Evolutionary conservation across 164 flowering plant species (phyloP).

Genomic region (Vitis amurensis): DNA sequence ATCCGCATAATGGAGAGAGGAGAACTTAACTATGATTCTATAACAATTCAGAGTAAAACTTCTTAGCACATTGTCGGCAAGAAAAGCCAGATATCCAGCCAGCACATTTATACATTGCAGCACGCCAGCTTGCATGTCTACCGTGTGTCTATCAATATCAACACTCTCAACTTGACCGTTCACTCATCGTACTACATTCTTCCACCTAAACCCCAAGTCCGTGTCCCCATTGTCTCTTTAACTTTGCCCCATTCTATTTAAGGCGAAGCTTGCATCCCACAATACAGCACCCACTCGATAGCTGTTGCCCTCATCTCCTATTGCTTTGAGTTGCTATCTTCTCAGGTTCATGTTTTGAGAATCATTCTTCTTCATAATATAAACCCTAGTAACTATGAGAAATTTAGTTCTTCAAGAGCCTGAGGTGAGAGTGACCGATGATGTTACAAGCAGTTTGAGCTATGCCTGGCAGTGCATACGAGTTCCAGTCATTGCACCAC

Average conservation of each 20-base stretch:
- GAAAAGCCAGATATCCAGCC: conserved; percentile 34
- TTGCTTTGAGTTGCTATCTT: neutral
- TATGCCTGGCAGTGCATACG: conserved; percentile 36
- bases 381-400: conserved; percentile 25
- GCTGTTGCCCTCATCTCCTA: neutral
- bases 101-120: conserved; percentile 29
- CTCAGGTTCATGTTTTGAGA: conserved; percentile 4
- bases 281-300: conserved; percentile 1
- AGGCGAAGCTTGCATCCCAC: neutral
- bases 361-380: neutral
- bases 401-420: conserved; percentile 24
- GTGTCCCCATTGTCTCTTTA: conserved; percentile 15
- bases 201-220: conserved; percentile 25
- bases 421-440: conserved; percentile 16
- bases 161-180: conserved; percentile 14
- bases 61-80: conserved; percentile 22
- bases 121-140: conserved; percentile 36
- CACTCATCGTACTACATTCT: conserved; percentile 23
- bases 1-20: neutral
- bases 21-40: neutral
- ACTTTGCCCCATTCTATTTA: conserved; percentile 19
- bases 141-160: conserved; percentile 34
- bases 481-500: conserved; percentile 37
- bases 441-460: conserved; percentile 23
- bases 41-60: neutral